Evolutionary conservation across 139 green algal species (phyloP).

Genomic region (Tetradesmus obliquus): DNA sequence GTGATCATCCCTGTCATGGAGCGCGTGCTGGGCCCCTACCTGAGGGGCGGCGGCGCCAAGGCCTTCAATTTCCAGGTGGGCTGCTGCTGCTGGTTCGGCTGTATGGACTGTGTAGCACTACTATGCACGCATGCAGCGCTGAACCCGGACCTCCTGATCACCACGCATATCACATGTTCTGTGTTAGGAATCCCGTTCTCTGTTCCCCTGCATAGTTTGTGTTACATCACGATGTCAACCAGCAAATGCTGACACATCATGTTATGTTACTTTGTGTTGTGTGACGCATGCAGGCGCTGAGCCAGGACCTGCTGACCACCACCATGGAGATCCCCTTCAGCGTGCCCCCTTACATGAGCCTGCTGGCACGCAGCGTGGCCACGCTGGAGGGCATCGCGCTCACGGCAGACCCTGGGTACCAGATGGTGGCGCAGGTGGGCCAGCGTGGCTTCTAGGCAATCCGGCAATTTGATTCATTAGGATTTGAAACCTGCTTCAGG

Average conservation of each 20-base stretch:
- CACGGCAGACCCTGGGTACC: constrained; percentile 80
- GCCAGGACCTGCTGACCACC: constrained; percentile 77
- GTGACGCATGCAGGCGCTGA: constrained; percentile 45
- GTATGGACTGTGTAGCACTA: background rate
- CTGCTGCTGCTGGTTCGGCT: background rate
- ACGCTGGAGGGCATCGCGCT: constrained; percentile 87
- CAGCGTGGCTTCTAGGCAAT: background rate
- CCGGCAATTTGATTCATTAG: too few relatives aligned
- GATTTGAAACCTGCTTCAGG: too few relatives aligned
- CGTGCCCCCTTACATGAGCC: constrained; percentile 91
- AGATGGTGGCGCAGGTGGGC: constrained; percentile 79
- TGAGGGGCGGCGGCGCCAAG: constrained; percentile 83
- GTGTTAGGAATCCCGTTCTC: background rate
- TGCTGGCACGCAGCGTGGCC: constrained; percentile 82
- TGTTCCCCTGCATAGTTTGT: background rate
- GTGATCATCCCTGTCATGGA: constrained; percentile 86
- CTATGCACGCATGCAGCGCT: background rate
- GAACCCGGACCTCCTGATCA: background rate
- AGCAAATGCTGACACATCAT: background rate
- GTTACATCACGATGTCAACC: background rate
- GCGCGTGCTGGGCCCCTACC: constrained; percentile 81
- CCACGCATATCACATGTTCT: background rate
- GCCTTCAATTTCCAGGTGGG: constrained; percentile 76
- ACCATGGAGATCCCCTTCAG: constrained; percentile 91
- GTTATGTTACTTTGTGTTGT: background rate